Percentiles rank a stretch among this genome's conserved stretches.
phyloP scores from a whole-genome alignment of 2,329 filamentous ascomycete genomes.

The Colletotrichum karsti region DNA sequence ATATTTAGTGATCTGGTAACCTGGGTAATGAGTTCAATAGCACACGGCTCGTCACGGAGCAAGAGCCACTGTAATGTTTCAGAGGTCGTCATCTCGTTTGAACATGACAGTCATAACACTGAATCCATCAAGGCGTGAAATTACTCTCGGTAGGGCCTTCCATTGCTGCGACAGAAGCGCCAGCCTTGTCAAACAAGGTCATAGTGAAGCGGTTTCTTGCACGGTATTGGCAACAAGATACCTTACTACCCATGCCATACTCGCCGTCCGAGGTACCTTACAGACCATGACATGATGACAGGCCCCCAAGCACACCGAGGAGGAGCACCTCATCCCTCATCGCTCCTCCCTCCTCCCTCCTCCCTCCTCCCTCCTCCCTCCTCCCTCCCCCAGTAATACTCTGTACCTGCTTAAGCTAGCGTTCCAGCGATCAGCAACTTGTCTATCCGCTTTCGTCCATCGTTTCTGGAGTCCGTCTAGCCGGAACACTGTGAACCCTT shows the following conservation, averaged over 20 bases:
- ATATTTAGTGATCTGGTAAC: not conserved
- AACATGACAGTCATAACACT: not conserved
- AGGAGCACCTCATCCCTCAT: too few relatives aligned
- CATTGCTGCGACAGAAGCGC: not conserved
- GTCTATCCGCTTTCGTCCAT: constrained; percentile 27
- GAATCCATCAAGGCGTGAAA: not conserved
- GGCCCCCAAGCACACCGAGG: too few relatives aligned
- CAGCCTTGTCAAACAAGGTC: not conserved
- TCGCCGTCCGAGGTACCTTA: too few relatives aligned
- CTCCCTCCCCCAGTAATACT: too few relatives aligned
- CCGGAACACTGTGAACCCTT: constrained; percentile 36
- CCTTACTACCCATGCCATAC: too few relatives aligned
- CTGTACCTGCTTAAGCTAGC: not conserved
- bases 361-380: too few relatives aligned
- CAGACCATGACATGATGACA: too few relatives aligned
- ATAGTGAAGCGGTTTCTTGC: too few relatives aligned
- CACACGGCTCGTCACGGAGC: not conserved
- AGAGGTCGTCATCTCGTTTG: constrained; percentile 5
- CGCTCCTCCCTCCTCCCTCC: too few relatives aligned
- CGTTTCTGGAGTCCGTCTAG: constrained; percentile 30
- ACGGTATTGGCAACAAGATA: too few relatives aligned
- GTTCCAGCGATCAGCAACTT: constrained; percentile 26
- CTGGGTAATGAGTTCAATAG: not conserved
- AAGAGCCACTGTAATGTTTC: not conserved
- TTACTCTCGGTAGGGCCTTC: not conserved